Evolutionary conservation across 148 eudicot species (phyloP).

Genomic region (Rhododendron kiyosumense): DNA sequence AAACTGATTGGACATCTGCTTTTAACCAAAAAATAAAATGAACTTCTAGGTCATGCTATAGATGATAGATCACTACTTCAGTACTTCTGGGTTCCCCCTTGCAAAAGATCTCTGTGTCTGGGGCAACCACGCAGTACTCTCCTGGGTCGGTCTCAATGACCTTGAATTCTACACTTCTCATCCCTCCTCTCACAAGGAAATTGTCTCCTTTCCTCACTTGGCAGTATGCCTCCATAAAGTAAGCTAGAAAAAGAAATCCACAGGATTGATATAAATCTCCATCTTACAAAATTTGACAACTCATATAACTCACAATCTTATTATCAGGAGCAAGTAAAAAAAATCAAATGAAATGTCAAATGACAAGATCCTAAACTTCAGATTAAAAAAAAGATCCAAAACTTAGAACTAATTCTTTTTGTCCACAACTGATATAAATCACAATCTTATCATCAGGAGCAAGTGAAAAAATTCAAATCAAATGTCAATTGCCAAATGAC

Average conservation of each 20-base stretch:
- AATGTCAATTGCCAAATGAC: too few relatives aligned
- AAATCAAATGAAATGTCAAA: background rate
- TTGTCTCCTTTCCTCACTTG: constrained; percentile 45
- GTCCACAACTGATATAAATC: too few relatives aligned
- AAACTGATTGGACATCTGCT: background rate
- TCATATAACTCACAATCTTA: background rate
- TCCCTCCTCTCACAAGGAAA: constrained; percentile 43
- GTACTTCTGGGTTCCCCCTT: constrained; percentile 32
- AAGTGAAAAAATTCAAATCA: too few relatives aligned
- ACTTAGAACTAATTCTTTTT: too few relatives aligned
- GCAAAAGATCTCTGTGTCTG: constrained; percentile 41
- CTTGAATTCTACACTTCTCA: constrained; percentile 45
- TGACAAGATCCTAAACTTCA: background rate
- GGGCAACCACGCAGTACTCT: constrained; percentile 42
- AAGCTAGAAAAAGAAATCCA: constrained; percentile 17
- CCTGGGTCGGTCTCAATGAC: constrained; percentile 41
- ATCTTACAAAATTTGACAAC: background rate
- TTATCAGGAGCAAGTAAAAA: background rate
- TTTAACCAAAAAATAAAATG: background rate
- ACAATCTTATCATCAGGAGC: too few relatives aligned
- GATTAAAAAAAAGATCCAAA: too few relatives aligned
- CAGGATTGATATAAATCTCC: background rate
- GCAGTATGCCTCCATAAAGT: constrained; percentile 35
- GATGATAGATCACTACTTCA: too few relatives aligned
- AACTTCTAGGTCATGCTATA: background rate